Conservation (phyloP, 2,329 filamentous ascomycete species). For the Arachnomyces sp. region DNA sequence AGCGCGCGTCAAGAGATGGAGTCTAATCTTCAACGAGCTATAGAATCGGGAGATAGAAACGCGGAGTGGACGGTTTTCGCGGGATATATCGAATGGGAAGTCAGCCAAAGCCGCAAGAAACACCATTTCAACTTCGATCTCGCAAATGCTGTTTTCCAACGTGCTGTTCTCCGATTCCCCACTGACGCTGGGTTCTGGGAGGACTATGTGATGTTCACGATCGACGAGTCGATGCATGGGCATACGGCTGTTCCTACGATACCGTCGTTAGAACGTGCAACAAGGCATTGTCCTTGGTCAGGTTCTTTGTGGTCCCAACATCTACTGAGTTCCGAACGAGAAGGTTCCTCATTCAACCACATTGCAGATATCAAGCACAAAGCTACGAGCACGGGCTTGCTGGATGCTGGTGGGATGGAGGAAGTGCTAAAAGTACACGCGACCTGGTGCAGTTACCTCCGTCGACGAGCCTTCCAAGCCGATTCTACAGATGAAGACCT, state of each 20-base stretch:
- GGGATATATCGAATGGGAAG: slow-evolving; percentile 82
- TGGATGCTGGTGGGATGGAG: slow-evolving; percentile 79
- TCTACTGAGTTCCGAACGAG: slow-evolving; percentile 74
- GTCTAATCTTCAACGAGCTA: slow-evolving; percentile 43
- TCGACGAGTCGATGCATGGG: slow-evolving; percentile 43
- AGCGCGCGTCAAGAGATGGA: slow-evolving; percentile 48
- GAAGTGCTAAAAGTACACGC: slow-evolving; percentile 85
- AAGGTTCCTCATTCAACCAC: slow-evolving; percentile 64
- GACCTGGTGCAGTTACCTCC: slow-evolving; percentile 90
- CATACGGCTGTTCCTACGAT: slow-evolving; percentile 46
- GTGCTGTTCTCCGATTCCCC: slow-evolving; percentile 66
- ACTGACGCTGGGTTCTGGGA: slow-evolving; percentile 71
- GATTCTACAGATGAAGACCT: slow-evolving; percentile 70
- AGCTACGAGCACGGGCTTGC: slow-evolving; percentile 74
- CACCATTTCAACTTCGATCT: slow-evolving; percentile 44
- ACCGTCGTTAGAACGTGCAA: slow-evolving; percentile 69
- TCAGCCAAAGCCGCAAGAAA: slow-evolving; percentile 52
- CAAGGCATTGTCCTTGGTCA: slow-evolving; percentile 87
- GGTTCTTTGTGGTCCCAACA: slow-evolving; percentile 85
- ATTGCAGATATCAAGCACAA: slow-evolving; percentile 87
- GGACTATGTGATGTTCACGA: slow-evolving; percentile 69
- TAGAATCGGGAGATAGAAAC: slow-evolving; percentile 43
- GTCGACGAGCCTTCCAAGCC: slow-evolving; percentile 69
- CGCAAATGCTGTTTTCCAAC: slow-evolving; percentile 61
- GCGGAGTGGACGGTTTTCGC: slow-evolving; percentile 45